Conservation (phyloP, 495 filamentous ascomycete genomes). For the Lasiosphaeriaceae sp. region DNA sequence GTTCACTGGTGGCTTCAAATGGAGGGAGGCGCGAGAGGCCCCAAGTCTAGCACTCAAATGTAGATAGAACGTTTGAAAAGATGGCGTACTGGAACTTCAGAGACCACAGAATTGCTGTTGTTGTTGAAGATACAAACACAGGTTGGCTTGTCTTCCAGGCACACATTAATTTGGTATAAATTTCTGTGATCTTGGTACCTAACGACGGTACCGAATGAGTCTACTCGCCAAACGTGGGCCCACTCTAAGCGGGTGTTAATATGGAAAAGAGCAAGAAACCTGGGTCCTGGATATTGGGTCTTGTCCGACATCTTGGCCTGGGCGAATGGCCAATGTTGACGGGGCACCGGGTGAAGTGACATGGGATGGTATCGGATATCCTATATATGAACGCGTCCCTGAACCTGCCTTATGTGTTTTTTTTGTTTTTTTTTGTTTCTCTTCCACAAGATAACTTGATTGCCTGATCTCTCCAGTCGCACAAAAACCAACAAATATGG, state of each 20-base stretch:
- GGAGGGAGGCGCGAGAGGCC: no score
- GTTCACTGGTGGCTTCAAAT: no score
- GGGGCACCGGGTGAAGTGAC: not conserved
- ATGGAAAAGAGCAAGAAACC: conserved; percentile 17
- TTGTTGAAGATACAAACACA: no score
- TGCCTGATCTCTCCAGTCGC: not conserved
- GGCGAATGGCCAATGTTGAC: not conserved
- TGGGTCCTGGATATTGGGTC: conserved; percentile 20
- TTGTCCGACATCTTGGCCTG: conserved; percentile 11
- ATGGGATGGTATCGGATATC: not conserved
- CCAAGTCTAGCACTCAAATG: no score
- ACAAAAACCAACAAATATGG: not conserved
- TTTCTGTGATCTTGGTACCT: not conserved
- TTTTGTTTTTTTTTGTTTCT: not conserved
- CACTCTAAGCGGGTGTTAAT: conserved; percentile 11
- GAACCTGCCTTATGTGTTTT: not conserved
- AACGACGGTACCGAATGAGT: not conserved
- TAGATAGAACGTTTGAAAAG: no score
- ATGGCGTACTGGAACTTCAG: no score
- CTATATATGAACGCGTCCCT: not conserved
- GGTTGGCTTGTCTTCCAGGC: no score
- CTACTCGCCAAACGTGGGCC: not conserved
- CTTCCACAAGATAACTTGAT: not conserved
- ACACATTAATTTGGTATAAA: not conserved
- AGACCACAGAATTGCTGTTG: no score